Percentiles rank a stretch among this genome's conserved stretches.
These are phyloP conservation scores for Dioszegia crocea DNA, from an alignment of 768 basidiomycete species.

Conservation along the genomic window DNA sequence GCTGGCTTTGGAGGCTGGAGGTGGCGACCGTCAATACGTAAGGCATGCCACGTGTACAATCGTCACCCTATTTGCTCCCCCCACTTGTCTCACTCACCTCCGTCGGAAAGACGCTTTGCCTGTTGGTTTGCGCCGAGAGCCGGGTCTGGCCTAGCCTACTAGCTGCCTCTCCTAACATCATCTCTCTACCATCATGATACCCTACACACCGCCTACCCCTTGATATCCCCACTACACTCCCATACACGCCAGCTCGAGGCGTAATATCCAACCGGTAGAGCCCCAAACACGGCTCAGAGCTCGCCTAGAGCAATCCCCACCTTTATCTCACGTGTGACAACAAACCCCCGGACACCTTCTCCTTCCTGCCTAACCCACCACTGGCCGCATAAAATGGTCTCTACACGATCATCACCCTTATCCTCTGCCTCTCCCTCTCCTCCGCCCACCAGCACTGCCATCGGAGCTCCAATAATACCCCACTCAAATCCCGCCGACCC, in stretches of 20 bases:
- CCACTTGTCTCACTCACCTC: no score
- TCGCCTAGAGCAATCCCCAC: no score
- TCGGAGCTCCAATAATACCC: neutral
- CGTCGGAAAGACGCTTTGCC: no score
- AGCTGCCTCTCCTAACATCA: neutral
- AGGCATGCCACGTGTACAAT: no score
- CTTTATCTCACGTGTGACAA: neutral
- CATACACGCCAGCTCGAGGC: no score
- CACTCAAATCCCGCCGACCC: neutral
- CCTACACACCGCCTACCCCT: neutral
- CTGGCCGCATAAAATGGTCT: neutral
- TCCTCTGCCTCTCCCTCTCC: neutral
- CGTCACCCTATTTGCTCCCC: no score
- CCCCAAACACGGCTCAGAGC: no score
- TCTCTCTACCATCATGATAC: neutral
- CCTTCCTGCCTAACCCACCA: slow-evolving; percentile 2
- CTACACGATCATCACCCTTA: slow-evolving; percentile 4
- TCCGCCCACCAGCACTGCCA: neutral
- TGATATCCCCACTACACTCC: no score
- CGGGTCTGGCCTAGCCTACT: neutral
- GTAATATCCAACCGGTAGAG: no score
- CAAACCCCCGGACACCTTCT: slow-evolving; percentile 1
- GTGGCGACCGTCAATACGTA: no score
- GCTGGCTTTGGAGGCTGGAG: no score
- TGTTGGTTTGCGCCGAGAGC: no score